Evolutionary conservation across 176 grass and related monocot genomes (phyloP), one percentile per base, ranked within the genome.

Genomic region (Aechmea fasciata): DNA sequence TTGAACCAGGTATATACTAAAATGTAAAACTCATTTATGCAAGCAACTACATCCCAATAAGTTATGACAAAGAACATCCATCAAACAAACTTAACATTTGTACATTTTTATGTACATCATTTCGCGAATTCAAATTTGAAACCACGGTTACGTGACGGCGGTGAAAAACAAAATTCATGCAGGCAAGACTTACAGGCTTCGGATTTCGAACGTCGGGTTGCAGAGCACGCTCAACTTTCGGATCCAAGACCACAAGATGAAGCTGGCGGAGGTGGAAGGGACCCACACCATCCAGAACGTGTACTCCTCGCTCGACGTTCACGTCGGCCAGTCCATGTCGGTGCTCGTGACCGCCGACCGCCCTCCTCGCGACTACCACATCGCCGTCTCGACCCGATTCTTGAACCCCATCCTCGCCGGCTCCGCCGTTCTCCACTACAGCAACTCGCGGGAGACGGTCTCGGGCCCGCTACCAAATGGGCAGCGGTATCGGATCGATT

Each of bases 251-350:
- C 93, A 96, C 71, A 64, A 68, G 49, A 68, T 96, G 83, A 85
- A 75, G 24, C 81, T 96, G 13, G 85, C 92, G 3, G 93, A 96
- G 81, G 83, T 87, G 25, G 93, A 96, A 64, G 88, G 93, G 48
- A 96, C 79, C 1, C 88, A 92, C 79, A 96, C 93, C 12, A 50
- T 96, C 22, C 88, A 96, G 73, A 96, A 81, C 80, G 14, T 52
- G 0, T 96, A 92, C 68, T 57, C 55, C 52, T 90, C 93, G 14
- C 25, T 96, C 51, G 86, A 96, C 73, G 76, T 96, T 18, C 88
- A 96, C 54, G 64, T 71, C 11, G 88, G 93, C 11, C 93, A 96
- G 70, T 96, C 93, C 12, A 57, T 92, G 18, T 96, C 93, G 0
- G 81, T 92, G 71, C 69, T 96, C 13, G 48, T 96, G 66, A 75